Evolutionary conservation across 352 stramenopile species (phyloP), one percentile per base, ranked within the genome.

Genomic region (Elongisporangium undulatum): DNA sequence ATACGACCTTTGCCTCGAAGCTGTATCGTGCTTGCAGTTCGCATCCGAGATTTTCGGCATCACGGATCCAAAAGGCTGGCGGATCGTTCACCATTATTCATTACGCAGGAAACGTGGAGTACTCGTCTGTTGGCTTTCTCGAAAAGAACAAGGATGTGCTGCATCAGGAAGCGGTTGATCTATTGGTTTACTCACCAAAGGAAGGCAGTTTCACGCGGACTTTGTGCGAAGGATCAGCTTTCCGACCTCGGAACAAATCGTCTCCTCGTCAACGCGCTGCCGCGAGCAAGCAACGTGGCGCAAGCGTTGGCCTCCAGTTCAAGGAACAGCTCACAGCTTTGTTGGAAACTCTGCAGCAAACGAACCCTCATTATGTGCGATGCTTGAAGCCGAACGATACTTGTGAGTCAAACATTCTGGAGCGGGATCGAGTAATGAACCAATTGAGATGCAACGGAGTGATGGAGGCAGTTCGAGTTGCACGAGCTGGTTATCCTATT

Each of bases 371-470:
- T 61, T 97, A 97, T 55, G 89, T 97, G 23, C 82, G 90, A 23
- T 97, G 89, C 45, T 64, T 97, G 24, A 97, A 97, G 68, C 90
- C 90, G 4, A 97, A 97, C 64, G 87, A 97, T 12, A 39, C 72
- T 1, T 89, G 79, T 34, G 73, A 78, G 48, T 72, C 85, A 3
- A 58, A 68, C 0, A 62, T 79, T 48, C 95, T 90, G 45, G 69
- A 87, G 48, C 68, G 73, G 7, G 75, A 90, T 16, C 79, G 87
- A 26, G 86, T 96, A 17, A 54, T 90, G 20, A 89, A 95, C 63
- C 81, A 94, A 55, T 79, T 98, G 26, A 77, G 85, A 17, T 93
- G 84, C 62, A 91, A 90, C 49, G 86, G 86, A 61, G 83, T 94
- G 10, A 89, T 94, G 71, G 84, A 96, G 60, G 88, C 86, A 1